phyloP scores from a whole-genome alignment of 495 filamentous ascomycete species.

The Stereocaulon alpinum region DNA sequence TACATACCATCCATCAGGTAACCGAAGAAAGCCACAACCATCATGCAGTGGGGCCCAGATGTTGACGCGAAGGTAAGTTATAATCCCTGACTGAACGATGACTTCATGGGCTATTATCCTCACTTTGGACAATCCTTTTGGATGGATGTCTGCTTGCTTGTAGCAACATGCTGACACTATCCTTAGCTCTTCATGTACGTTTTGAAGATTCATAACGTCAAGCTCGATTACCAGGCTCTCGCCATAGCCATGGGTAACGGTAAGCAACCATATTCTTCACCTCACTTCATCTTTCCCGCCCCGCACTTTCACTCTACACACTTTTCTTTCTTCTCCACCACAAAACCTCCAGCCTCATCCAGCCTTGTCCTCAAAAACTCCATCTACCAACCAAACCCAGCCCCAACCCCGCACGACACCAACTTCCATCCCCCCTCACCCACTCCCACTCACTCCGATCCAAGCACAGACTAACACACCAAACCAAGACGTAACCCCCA shows the following conservation, averaged over 20 bases:
- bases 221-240: not conserved
- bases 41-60: constrained; percentile 8
- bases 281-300: not conserved
- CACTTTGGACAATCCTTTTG: no score
- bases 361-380: no score
- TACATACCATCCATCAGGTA: not conserved
- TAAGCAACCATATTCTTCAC: not conserved
- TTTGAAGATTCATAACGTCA: constrained; percentile 3
- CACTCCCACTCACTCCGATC: no score
- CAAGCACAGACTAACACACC: no score
- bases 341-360: not conserved
- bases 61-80: constrained; percentile 1
- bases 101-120: not conserved
- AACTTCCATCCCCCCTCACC: not conserved
- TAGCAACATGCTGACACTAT: not conserved
- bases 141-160: no score
- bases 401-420: not conserved
- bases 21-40: not conserved
- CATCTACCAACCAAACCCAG: not conserved
- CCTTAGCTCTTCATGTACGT: not conserved
- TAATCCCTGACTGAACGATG: not conserved
- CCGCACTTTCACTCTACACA: not conserved
- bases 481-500: constrained; percentile 1
- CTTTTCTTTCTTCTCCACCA: no score
- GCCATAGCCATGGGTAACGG: constrained; percentile 2